Base-by-base conservation (phyloP, 208 protist genomes). In the Herpetomonas muscarum region DNA sequence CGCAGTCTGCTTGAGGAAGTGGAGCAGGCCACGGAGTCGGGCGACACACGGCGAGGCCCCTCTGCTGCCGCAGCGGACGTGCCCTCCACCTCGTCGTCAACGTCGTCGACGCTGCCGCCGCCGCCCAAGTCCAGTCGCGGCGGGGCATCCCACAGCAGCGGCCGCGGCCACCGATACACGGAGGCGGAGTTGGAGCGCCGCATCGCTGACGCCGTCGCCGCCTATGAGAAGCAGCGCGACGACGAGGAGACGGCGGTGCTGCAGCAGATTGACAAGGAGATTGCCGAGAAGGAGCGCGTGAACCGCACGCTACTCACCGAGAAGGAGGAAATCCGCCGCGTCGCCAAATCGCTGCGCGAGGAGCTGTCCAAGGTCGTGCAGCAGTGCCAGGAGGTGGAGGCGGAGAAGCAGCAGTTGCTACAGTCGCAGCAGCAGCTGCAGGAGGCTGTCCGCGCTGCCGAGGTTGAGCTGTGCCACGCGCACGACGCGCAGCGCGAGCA, bases 231-330 rank as follows among this genome's bases (percentile, higher is more conserved):
- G 47, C 52, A 63, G 55, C 69, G 85, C 10, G 81, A 92, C 63
- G 70, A 71, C 6, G 85, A 89, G 57, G 85, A 92, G 61, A 76
- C 81, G 39, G 66, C 62, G 10, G 71, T 88, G 32, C 71, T 92
- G 19, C 63, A 78, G 55, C 66, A 85, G 42, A 74, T 92, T 17
- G 71, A 65, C n/a, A 59, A 30, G 22, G 85, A 92, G 63, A 81
- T 92, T 34, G 79, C 82, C 57, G 51, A 61, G 44, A 79, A 87
- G 55, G 73, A 74, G 10, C 26, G 46, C 3, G 64, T 69, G 0
- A 80, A 85, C 55, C 72, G 71, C 0, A 54, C 55, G 17, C 59
- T 89, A n/a, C 37, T 69, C 1, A 50, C 53, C 31, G 66, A 64
- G 22, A 62, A 84, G 51, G 39, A 64, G 13, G 26, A 31, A 1